phyloP scores from a whole-genome alignment of 2,329 filamentous ascomycete genomes.

The Fusarium verrucosum region DNA sequence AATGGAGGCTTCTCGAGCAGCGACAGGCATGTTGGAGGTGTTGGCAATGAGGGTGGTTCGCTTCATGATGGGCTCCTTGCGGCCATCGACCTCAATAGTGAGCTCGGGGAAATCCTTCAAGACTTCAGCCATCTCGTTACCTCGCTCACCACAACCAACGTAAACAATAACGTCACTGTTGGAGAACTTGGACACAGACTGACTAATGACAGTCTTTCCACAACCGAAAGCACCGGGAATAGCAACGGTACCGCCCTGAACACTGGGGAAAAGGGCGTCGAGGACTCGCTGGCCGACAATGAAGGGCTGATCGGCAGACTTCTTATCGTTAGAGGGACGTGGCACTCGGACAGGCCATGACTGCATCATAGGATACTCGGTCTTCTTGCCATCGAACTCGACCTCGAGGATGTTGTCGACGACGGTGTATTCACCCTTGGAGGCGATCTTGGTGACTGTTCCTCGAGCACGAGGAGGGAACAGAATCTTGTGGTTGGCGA shows the following conservation, averaged over 20 bases:
- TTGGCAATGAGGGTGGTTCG: constrained; percentile 98
- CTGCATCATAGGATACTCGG: constrained; percentile 98
- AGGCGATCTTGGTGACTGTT: constrained; percentile 88
- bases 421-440: constrained; percentile 92
- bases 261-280: constrained; percentile 94
- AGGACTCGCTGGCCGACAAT: constrained; percentile 97
- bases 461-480: constrained; percentile 89
- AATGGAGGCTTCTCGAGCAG: constrained; percentile 97
- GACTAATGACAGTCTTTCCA: constrained; percentile 98
- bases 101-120: constrained; percentile 99
- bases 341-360: constrained; percentile 97
- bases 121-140: constrained; percentile 99
- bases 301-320: constrained; percentile 88
- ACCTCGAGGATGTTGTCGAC: constrained; percentile 93
- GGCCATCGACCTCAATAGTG: constrained; percentile 91
- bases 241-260: constrained; percentile 96
- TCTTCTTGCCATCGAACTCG: constrained; percentile 96
- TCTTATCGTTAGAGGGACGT: constrained; percentile 89
- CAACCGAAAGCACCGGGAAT: constrained; percentile 99
- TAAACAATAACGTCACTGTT: constrained; percentile 99
- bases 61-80: constrained; percentile 99
- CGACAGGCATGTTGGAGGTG: constrained; percentile 99
- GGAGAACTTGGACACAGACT: constrained; percentile 99
- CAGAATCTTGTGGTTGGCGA: constrained; percentile 92
- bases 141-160: constrained; percentile 89